Evolutionary conservation across 441 rosid species (phyloP).

Genomic region (Populus hybrid): DNA sequence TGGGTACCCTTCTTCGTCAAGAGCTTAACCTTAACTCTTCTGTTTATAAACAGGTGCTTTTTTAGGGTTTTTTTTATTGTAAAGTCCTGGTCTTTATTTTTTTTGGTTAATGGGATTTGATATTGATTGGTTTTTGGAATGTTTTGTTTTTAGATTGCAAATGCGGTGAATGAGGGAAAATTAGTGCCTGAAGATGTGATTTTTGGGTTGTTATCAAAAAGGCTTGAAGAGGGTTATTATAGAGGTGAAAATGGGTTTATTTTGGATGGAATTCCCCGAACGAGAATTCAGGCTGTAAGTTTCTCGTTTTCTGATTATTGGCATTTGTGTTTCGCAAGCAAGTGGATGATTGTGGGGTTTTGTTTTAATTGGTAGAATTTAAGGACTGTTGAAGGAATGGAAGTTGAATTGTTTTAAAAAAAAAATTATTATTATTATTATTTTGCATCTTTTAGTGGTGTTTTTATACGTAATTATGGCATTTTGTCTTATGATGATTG

Average conservation of each 20-base stretch:
- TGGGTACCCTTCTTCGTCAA: slow-evolving; percentile 87
- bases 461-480: background rate
- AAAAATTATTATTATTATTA: background rate
- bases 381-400: background rate
- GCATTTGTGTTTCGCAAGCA: background rate
- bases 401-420: background rate
- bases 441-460: background rate
- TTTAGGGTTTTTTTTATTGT: background rate
- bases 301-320: background rate
- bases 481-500: background rate
- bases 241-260: slow-evolving; percentile 87
- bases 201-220: slow-evolving; percentile 71
- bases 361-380: background rate
- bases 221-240: slow-evolving; percentile 74
- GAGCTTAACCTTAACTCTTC: slow-evolving; percentile 73
- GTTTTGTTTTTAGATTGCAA: slow-evolving; percentile 48
- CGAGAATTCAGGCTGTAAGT: slow-evolving; percentile 76
- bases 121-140: background rate
- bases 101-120: background rate
- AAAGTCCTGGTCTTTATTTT: background rate
- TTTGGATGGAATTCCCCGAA: slow-evolving; percentile 84
- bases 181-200: slow-evolving; percentile 73
- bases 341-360: background rate
- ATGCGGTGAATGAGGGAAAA: slow-evolving; percentile 70
- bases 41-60: slow-evolving; percentile 59